Evolutionary conservation across 257 asterid species (phyloP).

Genomic region (Misopates orontium): DNA sequence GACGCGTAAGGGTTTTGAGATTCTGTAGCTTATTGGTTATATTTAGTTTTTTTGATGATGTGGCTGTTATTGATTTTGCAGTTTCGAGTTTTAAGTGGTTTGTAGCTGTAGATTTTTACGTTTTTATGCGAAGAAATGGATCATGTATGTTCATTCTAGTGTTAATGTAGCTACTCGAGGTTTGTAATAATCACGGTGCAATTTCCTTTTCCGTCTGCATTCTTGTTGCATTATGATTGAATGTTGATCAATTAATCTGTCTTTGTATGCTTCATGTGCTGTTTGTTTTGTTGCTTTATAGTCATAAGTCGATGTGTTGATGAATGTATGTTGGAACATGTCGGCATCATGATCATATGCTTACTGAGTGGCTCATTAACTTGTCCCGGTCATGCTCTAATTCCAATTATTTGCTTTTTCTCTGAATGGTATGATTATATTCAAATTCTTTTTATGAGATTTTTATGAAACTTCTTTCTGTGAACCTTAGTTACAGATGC

Average conservation of each 20-base stretch:
- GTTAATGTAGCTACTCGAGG: neutral
- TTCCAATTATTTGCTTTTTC: no score
- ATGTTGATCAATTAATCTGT: neutral
- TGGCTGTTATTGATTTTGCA: neutral
- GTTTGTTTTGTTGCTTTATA: neutral
- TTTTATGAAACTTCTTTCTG: no score
- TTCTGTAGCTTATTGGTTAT: constrained; percentile 12
- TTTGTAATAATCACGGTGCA: no score
- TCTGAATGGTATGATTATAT: no score
- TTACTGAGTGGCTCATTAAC: no score
- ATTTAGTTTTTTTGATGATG: constrained; percentile 1
- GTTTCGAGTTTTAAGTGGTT: neutral
- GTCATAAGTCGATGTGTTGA: neutral
- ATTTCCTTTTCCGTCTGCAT: no score
- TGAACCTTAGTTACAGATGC: no score
- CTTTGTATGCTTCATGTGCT: neutral
- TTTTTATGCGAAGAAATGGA: neutral
- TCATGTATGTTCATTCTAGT: neutral
- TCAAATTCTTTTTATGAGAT: no score
- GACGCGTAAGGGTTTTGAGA: constrained; percentile 56
- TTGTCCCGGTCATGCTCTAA: no score
- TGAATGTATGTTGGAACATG: neutral
- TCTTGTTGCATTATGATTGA: constrained; percentile 7
- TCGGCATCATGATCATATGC: no score
- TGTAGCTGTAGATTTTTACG: neutral